Conservation (phyloP, 108 stramenopile species). For the Cylindrotheca closterium region DNA sequence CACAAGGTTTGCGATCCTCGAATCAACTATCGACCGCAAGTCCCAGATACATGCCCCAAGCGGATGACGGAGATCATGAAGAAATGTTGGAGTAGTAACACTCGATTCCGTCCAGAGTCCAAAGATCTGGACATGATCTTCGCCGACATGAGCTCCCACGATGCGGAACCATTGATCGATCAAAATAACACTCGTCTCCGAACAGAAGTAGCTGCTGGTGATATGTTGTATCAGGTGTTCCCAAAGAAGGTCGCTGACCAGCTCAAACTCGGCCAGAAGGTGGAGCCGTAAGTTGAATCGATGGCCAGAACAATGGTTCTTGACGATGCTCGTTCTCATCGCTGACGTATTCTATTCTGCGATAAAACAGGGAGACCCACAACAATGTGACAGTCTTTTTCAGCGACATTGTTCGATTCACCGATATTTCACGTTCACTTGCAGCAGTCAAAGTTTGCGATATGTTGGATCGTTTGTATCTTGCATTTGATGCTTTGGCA, state of each 20-base stretch:
- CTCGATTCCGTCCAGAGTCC: constrained; percentile 11
- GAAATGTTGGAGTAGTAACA: constrained; percentile 19
- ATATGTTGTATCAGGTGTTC: constrained; percentile 38
- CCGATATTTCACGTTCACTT: constrained; percentile 5
- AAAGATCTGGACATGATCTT: constrained; percentile 12
- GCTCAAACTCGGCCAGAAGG: constrained; percentile 38
- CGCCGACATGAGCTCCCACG: not conserved
- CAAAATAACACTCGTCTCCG: not conserved
- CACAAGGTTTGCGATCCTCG: constrained; percentile 14
- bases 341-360: not conserved
- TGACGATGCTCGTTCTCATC: not conserved
- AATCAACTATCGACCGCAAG: constrained; percentile 27
- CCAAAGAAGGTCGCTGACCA: constrained; percentile 52
- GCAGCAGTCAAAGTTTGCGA: constrained; percentile 20
- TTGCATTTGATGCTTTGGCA: constrained; percentile 20
- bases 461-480: constrained; percentile 30
- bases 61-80: constrained; percentile 20
- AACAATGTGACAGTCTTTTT: constrained; percentile 30
- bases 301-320: constrained; percentile 7
- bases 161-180: constrained; percentile 11
- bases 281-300: constrained; percentile 26
- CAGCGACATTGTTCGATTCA: constrained; percentile 1
- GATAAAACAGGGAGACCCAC: constrained; percentile 43
- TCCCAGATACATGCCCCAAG: constrained; percentile 16
- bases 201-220: not conserved